Evolutionary conservation across 2,329 filamentous ascomycete genomes (phyloP).

Genomic region (Nemania serpens): DNA sequence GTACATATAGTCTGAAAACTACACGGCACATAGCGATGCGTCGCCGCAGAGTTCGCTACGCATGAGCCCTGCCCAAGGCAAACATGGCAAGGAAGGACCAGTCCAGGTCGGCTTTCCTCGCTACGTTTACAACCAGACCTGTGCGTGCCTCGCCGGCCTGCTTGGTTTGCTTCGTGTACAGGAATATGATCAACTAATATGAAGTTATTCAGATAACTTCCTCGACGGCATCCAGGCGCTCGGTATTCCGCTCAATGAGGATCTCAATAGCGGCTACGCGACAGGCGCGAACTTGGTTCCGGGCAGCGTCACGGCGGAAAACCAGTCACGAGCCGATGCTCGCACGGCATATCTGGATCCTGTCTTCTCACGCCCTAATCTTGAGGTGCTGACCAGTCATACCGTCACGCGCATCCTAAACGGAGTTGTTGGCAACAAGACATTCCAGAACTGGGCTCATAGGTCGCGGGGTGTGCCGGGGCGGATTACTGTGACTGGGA

Average conservation of each 20-base stretch:
- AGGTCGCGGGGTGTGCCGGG: constrained; percentile 7
- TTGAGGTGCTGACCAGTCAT: constrained; percentile 47
- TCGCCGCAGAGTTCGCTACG: constrained; percentile 32
- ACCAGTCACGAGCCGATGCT: constrained; percentile 48
- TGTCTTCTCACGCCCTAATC: constrained; percentile 43
- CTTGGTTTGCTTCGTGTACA: no score
- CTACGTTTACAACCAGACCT: constrained; percentile 47
- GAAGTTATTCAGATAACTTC: constrained; percentile 42
- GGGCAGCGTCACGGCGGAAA: constrained; percentile 44
- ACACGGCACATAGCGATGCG: constrained; percentile 36
- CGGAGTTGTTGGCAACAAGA: constrained; percentile 29
- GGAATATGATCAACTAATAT: background rate
- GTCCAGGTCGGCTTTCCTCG: constrained; percentile 46
- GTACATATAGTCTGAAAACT: constrained; percentile 44
- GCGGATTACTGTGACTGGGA: constrained; percentile 39
- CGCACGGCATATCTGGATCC: constrained; percentile 48
- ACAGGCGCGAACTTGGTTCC: constrained; percentile 46
- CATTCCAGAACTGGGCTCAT: constrained; percentile 20
- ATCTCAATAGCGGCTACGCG: constrained; percentile 45
- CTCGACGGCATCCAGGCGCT: constrained; percentile 45
- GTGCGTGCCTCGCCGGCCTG: constrained; percentile 34
- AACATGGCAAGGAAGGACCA: constrained; percentile 44
- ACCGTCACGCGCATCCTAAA: constrained; percentile 46
- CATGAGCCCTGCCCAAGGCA: constrained; percentile 36
- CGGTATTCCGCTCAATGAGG: constrained; percentile 43